Evolutionary conservation across 2,329 filamentous ascomycete genomes (phyloP).

Genomic region (Trichophyton equinum): DNA sequence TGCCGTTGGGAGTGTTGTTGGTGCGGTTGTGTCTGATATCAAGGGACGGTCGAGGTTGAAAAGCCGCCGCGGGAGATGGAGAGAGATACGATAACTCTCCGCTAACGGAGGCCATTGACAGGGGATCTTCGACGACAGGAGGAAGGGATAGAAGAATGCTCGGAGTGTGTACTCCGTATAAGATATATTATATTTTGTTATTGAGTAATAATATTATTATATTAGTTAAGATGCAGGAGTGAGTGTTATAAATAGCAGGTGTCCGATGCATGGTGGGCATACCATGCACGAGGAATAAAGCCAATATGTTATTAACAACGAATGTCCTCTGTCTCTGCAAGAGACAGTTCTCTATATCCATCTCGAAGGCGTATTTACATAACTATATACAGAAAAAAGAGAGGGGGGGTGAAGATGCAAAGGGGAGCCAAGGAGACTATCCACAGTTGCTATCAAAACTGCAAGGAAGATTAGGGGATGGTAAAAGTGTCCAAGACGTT

Average conservation of each 20-base stretch:
- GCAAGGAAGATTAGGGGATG: too few relatives aligned
- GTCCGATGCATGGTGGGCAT: neutral
- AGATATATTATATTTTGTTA: too few relatives aligned
- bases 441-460: neutral
- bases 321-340: neutral
- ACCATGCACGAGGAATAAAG: neutral
- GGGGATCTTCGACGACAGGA: neutral
- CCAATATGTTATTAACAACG: neutral
- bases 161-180: neutral
- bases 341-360: neutral
- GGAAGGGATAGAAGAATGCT: neutral
- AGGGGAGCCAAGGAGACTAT: neutral
- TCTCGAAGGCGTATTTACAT: neutral
- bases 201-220: neutral
- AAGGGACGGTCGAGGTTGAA: neutral
- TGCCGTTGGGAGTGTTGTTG: too few relatives aligned
- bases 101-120: neutral
- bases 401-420: neutral
- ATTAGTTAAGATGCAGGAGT: neutral
- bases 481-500: neutral
- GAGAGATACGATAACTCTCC: neutral
- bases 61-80: neutral
- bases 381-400: neutral
- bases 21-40: neutral
- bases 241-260: neutral